Evolutionary conservation across 139 green algal genomes (phyloP).

Genomic region (Tetratostichococcus sp.): DNA sequence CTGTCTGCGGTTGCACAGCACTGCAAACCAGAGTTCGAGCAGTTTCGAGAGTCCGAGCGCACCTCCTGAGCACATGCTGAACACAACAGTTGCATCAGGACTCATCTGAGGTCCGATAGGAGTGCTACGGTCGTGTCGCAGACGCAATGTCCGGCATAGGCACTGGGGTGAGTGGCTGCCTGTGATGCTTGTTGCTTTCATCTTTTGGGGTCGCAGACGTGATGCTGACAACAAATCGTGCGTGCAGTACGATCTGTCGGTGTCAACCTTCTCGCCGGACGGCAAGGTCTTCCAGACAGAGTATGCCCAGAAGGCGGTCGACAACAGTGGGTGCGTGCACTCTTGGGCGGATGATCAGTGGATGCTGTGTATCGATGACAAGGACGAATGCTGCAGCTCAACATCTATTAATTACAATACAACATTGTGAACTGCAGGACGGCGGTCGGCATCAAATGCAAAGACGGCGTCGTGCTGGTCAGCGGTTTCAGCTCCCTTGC

Average conservation of each 20-base stretch:
- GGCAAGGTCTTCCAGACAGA: constrained; percentile 97
- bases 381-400: no score
- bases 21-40: no score
- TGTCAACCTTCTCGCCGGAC: constrained; percentile 95
- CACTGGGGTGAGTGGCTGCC: constrained; percentile 57
- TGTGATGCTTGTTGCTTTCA: not conserved
- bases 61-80: no score
- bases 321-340: constrained; percentile 91
- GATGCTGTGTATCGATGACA: no score
- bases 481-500: constrained; percentile 4
- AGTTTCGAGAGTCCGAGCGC: no score
- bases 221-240: not conserved
- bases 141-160: constrained; percentile 87
- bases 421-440: constrained; percentile 63
- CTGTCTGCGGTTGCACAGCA: no score
- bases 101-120: no score
- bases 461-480: constrained; percentile 95
- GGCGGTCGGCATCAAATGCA: constrained; percentile 87
- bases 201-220: not conserved
- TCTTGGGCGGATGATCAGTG: no score
- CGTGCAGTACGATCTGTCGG: constrained; percentile 92
- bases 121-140: no score
- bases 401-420: no score
- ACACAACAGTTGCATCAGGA: no score
- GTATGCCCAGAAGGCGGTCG: constrained; percentile 98